Evolutionary conservation across 805 yeast genomes (phyloP), one percentile per base, ranked within the genome.

Genomic region (Yamadazyma laniorum): DNA sequence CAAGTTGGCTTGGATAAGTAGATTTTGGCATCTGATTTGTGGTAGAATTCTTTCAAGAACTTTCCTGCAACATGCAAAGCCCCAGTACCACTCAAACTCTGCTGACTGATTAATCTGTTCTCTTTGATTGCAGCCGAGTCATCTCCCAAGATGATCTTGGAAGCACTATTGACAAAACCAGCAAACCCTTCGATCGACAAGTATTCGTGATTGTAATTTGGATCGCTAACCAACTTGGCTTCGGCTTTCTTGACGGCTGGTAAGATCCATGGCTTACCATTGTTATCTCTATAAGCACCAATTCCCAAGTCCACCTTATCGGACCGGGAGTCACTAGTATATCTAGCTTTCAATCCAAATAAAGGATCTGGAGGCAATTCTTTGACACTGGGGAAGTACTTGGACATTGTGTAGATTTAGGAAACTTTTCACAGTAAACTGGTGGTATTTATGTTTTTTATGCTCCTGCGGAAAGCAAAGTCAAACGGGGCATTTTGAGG

Each of bases 1-100:
- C 99, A 91, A n/a, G 98, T 89, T 49, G 99, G 99, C 42, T 75
- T 67, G 11, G 95, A 85, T 35, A 90, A 57, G 61, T 87, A 88
- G 34, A 90, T 71, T 18, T 70, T 63, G 36, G 58, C 66, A 30
- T 58, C 65, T 17, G 42, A 51, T 26, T 54, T 52, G 25, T 56
- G 60, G 50, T 70, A 75, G 52, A 77, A 79, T 28, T 73, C 66
- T 54, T 73, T 65, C 48, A 85, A 63, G 53, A 84, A 82, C 40
- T 65, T 63, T n/a, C 88, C 96, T 21, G 90, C 93, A 51, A 90
- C 66, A 54, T 90, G 97, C 53, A 90, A 70, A 3, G 98, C 95
- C 30, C 95, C 95, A 11, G 95, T 87, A 44, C 95, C 95, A 15
- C 91, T 82, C 34, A 87, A 69, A 16, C 90, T 75, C 67, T 87